Evolutionary conservation across 306 rosid species (phyloP).

Genomic region (Lathyrus oleraceus): DNA sequence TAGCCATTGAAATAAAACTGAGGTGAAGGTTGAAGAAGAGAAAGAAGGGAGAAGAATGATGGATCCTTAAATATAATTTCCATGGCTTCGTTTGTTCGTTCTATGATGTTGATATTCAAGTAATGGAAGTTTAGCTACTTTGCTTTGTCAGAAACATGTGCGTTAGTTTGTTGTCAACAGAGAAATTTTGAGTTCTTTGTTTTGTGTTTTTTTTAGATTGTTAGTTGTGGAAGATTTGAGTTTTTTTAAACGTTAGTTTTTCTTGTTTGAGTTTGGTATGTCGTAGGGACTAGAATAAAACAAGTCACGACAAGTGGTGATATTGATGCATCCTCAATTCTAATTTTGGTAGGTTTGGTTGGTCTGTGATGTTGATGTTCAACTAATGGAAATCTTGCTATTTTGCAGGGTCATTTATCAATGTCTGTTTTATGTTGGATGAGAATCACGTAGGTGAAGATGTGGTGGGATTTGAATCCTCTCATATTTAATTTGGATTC

Average conservation of each 20-base stretch:
- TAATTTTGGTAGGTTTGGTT: not conserved
- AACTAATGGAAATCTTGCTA: not conserved
- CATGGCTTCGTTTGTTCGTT: not conserved
- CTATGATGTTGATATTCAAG: not conserved
- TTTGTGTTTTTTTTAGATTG: no score
- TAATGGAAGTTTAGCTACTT: not conserved
- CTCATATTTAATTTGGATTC: no score
- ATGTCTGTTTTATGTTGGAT: not conserved
- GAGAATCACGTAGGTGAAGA: no score
- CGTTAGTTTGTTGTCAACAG: no score
- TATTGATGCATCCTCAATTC: not conserved
- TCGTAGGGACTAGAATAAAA: no score
- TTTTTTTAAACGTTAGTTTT: no score
- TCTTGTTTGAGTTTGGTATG: no score
- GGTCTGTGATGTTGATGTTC: not conserved
- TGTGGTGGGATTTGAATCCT: no score
- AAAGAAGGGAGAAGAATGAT: not conserved
- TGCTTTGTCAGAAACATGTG: not conserved
- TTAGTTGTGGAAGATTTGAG: no score
- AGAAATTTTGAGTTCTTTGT: no score
- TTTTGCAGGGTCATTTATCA: not conserved
- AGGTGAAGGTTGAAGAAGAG: not conserved
- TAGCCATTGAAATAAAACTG: slow-evolving; percentile 28
- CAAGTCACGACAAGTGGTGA: not conserved
- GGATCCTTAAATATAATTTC: not conserved